Conservation (phyloP, 108 stramenopile genomes). For the Cyclotella sp. region DNA sequence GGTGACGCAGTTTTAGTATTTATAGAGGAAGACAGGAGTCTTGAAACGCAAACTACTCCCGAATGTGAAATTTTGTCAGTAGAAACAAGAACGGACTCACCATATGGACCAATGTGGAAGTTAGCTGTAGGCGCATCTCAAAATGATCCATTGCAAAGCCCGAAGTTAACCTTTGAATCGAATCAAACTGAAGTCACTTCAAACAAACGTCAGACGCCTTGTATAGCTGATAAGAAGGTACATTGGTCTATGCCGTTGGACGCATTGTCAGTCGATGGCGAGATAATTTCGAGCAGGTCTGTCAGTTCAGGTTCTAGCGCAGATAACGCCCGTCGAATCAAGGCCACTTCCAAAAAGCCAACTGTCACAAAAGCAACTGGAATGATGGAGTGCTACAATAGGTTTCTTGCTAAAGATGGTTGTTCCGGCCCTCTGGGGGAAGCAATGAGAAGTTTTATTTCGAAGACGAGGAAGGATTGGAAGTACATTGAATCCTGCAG, state of each 20-base stretch:
- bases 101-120: too few species aligned
- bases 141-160: too few species aligned
- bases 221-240: neutral
- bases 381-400: neutral
- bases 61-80: too few species aligned
- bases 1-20: too few species aligned
- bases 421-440: neutral
- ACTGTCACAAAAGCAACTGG: neutral
- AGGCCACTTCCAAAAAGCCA: too few species aligned
- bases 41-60: too few species aligned
- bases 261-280: neutral
- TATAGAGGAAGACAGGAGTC: neutral
- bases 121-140: too few species aligned
- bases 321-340: neutral
- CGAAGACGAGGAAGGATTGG: neutral
- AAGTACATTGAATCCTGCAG: neutral
- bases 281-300: neutral
- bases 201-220: too few species aligned
- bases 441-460: neutral
- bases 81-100: too few species aligned
- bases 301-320: neutral
- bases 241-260: slow-evolving; percentile 1
- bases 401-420: neutral
- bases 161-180: too few species aligned
- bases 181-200: too few species aligned